These are phyloP conservation scores for Kuraishia capsulata DNA, from an alignment of 805 yeast species.

Conservation along the genomic window DNA sequence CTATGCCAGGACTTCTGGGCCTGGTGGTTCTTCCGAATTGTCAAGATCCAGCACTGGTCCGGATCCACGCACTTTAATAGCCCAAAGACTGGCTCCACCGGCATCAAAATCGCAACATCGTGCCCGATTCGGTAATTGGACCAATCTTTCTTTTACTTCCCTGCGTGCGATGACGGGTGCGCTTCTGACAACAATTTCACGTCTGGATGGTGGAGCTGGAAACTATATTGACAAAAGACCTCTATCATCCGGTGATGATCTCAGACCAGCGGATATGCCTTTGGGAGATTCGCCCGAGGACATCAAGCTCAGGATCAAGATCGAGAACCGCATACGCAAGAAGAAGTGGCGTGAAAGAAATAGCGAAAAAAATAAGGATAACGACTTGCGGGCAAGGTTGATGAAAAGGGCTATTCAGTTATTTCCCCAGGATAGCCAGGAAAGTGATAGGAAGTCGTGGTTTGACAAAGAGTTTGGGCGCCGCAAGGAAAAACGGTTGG, in stretches of 20 bases:
- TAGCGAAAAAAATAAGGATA: conserved; percentile 73
- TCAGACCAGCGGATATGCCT: neutral
- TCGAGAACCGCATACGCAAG: conserved; percentile 70
- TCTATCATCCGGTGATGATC: neutral
- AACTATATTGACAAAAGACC: neutral
- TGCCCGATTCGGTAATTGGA: neutral
- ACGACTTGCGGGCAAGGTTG: conserved; percentile 75
- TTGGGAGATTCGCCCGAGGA: conserved; percentile 13
- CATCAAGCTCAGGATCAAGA: conserved; percentile 46
- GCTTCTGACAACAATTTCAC: neutral
- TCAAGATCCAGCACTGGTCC: neutral
- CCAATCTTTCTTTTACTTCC: neutral
- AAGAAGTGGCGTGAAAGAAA: conserved; percentile 80
- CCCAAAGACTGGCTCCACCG: neutral
- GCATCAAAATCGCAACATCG: neutral
- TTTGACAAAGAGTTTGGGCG: conserved; percentile 61
- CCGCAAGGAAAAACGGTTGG: conserved; percentile 51
- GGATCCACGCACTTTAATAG: neutral
- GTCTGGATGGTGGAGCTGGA: neutral
- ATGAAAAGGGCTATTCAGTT: conserved; percentile 58
- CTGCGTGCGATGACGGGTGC: neutral
- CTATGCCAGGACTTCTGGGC: conserved; percentile 6
- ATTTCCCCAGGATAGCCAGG: conserved; percentile 54
- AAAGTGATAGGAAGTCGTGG: conserved; percentile 54
- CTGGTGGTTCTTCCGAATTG: neutral